phyloP scores from a whole-genome alignment of 164 flowering plant genomes.

The Magnolia kwangsiensis region DNA sequence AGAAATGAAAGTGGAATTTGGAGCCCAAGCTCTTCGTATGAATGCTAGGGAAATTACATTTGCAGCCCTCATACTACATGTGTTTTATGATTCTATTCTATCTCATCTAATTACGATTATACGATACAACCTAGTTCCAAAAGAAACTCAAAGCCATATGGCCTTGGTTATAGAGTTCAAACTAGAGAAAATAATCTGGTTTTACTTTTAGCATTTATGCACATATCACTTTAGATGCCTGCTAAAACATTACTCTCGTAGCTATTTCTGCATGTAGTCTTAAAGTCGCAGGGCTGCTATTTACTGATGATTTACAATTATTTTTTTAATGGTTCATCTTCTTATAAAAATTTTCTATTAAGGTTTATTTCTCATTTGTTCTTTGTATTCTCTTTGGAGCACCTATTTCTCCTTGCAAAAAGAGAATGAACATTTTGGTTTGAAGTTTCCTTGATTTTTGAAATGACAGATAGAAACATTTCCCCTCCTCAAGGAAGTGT shows the following conservation, averaged over 20 bases:
- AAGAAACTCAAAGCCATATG: too few species aligned
- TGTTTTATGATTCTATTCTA: background rate
- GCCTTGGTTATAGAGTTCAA: too few species aligned
- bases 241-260: background rate
- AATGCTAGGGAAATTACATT: too few species aligned
- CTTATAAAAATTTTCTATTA: background rate
- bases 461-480: conserved; percentile 19
- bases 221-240: background rate
- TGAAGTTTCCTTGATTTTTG: background rate
- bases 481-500: conserved; percentile 37
- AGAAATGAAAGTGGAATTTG: too few species aligned
- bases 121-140: too few species aligned
- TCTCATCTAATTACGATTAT: background rate
- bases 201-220: background rate
- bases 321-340: background rate
- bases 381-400: too few species aligned
- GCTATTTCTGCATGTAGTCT: background rate
- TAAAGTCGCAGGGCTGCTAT: background rate
- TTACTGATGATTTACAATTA: background rate
- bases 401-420: too few species aligned
- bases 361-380: too few species aligned
- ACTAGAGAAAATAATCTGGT: too few species aligned
- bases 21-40: too few species aligned
- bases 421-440: too few species aligned
- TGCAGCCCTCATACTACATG: background rate